phyloP scores from a whole-genome alignment of 805 yeast species.

The Myxozyma neotropica region DNA sequence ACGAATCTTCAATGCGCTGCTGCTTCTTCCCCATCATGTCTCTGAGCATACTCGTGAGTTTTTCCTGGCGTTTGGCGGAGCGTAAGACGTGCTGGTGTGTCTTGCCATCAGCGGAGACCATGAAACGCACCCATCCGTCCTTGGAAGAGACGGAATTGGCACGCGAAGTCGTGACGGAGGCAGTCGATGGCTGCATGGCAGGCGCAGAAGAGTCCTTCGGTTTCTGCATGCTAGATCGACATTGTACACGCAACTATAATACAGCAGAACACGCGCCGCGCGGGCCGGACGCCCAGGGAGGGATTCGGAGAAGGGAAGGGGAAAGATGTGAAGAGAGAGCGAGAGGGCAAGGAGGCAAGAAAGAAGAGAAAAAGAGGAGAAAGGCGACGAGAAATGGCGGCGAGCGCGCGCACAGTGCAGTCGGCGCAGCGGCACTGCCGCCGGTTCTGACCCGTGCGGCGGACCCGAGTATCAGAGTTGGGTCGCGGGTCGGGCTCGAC shows the following conservation, averaged over 20 bases:
- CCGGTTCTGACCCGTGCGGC: no score
- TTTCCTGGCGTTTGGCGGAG: slow-evolving; percentile 56
- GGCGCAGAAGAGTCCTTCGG: slow-evolving; percentile 1
- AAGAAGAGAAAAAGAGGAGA: not conserved
- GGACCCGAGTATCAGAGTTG: not conserved
- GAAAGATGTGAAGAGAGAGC: not conserved
- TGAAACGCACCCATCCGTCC: slow-evolving; percentile 30
- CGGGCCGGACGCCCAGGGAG: slow-evolving; percentile 14
- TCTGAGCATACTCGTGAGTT: slow-evolving; percentile 65
- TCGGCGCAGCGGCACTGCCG: not conserved
- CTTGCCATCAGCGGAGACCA: slow-evolving; percentile 52
- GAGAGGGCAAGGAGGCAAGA: slow-evolving; percentile 1
- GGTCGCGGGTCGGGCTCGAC: not conserved
- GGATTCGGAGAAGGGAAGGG: slow-evolving; percentile 4
- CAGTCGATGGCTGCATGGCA: not conserved
- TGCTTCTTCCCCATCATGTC: slow-evolving; percentile 41
- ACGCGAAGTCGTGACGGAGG: slow-evolving; percentile 2
- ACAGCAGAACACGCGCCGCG: slow-evolving; percentile 9
- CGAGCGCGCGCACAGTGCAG: slow-evolving; percentile 5
- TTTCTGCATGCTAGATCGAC: slow-evolving; percentile 10
- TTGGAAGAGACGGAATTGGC: slow-evolving; percentile 15
- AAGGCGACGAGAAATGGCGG: not conserved
- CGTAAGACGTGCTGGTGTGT: slow-evolving; percentile 77
- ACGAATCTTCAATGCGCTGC: slow-evolving; percentile 31
- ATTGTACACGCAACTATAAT: not conserved